Evolutionary conservation across 495 filamentous ascomycete species (phyloP).

Genomic region (Thermochaetoides thermophila): DNA sequence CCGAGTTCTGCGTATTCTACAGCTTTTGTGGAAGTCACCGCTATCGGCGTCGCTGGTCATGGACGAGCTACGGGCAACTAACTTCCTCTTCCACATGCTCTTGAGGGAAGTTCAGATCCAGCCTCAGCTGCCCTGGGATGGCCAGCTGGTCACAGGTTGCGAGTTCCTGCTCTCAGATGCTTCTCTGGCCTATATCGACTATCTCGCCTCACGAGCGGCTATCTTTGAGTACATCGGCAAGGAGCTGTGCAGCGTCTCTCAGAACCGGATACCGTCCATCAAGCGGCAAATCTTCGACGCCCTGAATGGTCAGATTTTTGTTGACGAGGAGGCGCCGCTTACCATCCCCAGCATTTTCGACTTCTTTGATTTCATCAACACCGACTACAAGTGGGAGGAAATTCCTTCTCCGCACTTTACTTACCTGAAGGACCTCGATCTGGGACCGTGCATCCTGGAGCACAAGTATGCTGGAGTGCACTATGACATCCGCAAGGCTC

Average conservation of each 20-base stretch:
- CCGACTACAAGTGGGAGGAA: slow-evolving; percentile 42
- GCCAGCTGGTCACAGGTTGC: slow-evolving; percentile 27
- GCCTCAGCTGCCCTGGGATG: slow-evolving; percentile 55
- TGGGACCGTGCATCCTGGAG: slow-evolving; percentile 41
- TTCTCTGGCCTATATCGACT: slow-evolving; percentile 52
- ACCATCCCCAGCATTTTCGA: slow-evolving; percentile 69
- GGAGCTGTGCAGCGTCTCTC: slow-evolving; percentile 65
- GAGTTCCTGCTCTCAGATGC: slow-evolving; percentile 52
- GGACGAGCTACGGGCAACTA: slow-evolving; percentile 58
- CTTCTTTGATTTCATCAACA: slow-evolving; percentile 77
- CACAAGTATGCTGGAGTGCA: slow-evolving; percentile 31
- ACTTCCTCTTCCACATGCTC: slow-evolving; percentile 58
- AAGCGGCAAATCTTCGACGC: slow-evolving; percentile 66
- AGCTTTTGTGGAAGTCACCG: slow-evolving; percentile 68
- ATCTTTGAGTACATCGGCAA: slow-evolving; percentile 69
- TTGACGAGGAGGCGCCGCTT: slow-evolving; percentile 45
- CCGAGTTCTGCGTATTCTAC: slow-evolving; percentile 60
- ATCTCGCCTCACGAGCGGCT: slow-evolving; percentile 55
- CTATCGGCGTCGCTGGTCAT: slow-evolving; percentile 62
- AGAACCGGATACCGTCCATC: slow-evolving; percentile 53
- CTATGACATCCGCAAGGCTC: slow-evolving; percentile 47
- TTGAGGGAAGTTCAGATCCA: slow-evolving; percentile 48
- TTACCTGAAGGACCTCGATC: slow-evolving; percentile 45
- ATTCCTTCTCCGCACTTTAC: slow-evolving; percentile 32
- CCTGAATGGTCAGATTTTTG: slow-evolving; percentile 55